These are phyloP conservation scores for Lachancea lanzarotensis DNA, from an alignment of 805 yeast genomes.

Conservation along the genomic window DNA sequence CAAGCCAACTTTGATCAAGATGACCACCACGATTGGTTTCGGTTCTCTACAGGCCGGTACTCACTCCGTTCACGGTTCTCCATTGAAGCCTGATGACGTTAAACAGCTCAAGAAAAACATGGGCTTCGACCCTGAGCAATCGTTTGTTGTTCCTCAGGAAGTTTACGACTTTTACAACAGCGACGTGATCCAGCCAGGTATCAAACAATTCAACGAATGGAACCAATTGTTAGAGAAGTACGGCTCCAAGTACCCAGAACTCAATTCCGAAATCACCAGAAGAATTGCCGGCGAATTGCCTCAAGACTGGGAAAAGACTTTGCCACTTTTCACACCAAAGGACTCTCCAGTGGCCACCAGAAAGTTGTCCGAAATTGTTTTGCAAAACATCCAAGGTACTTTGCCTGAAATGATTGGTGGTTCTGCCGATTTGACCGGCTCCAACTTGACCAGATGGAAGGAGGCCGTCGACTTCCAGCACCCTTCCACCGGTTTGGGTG, in stretches of 20 bases:
- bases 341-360: conserved; percentile 90
- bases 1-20: conserved; percentile 86
- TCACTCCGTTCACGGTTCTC: conserved; percentile 92
- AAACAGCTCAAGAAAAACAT: conserved; percentile 73
- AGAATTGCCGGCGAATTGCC: conserved; percentile 77
- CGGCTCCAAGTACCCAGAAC: conserved; percentile 62
- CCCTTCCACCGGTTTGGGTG: conserved; percentile 70
- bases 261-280: conserved; percentile 73
- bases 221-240: conserved; percentile 55
- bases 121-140: conserved; percentile 83
- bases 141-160: conserved; percentile 74
- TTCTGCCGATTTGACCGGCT: conserved; percentile 96
- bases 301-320: conserved; percentile 64
- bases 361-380: conserved; percentile 80
- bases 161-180: conserved; percentile 64
- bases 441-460: conserved; percentile 86
- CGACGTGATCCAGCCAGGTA: conserved; percentile 53
- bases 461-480: conserved; percentile 91
- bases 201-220: conserved; percentile 71
- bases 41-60: conserved; percentile 85
- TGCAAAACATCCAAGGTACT: conserved; percentile 51
- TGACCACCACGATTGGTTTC: conserved; percentile 88
- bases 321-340: conserved; percentile 71
- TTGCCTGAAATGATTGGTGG: conserved; percentile 94
- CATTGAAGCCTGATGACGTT: conserved; percentile 89